A percentile compares a stretch with the other conserved stretches of the same genome.
Conservation (phyloP, 225 moss, liverwort and hornwort species). For the Lunularia cruciata region DNA sequence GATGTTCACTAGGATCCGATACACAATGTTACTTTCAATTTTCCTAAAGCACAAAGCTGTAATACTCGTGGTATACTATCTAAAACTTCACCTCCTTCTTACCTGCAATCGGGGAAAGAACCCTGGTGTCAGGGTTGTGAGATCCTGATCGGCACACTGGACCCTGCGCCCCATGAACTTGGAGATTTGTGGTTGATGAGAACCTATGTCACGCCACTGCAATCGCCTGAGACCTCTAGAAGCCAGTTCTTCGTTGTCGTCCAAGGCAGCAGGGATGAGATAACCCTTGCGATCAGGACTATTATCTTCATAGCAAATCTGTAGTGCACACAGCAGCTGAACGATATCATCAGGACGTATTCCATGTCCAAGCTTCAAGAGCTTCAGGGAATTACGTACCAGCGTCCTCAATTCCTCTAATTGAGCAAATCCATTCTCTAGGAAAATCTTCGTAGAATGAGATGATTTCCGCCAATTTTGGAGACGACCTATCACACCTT, state of each 20-base stretch:
- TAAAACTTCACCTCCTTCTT: too few species aligned
- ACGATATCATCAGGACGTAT: not conserved
- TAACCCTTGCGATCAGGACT: not conserved
- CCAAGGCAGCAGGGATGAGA: not conserved
- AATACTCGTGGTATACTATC: too few species aligned
- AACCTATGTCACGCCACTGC: not conserved
- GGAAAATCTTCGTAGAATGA: not conserved
- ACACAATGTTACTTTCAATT: too few species aligned
- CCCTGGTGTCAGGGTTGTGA: not conserved
- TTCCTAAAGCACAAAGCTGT: too few species aligned
- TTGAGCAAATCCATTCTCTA: not conserved
- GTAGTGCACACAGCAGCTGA: not conserved
- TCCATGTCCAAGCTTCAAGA: not conserved
- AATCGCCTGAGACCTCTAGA: not conserved
- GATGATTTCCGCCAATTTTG: not conserved
- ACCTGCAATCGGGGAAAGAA: slow-evolving; percentile 11
- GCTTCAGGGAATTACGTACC: not conserved
- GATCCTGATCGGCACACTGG: not conserved
- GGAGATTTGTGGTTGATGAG: not conserved
- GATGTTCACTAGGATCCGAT: too few species aligned
- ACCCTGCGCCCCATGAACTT: not conserved
- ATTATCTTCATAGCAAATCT: not conserved
- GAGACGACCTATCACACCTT: not conserved
- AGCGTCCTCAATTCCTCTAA: not conserved
- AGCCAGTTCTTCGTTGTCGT: not conserved